A percentile compares a stretch with the other conserved stretches of the same genome.
These are phyloP conservation scores for Cutaneotrichosporon sp. DNA, from an alignment of 1,284 basidiomycete species.

Conservation along the genomic window DNA sequence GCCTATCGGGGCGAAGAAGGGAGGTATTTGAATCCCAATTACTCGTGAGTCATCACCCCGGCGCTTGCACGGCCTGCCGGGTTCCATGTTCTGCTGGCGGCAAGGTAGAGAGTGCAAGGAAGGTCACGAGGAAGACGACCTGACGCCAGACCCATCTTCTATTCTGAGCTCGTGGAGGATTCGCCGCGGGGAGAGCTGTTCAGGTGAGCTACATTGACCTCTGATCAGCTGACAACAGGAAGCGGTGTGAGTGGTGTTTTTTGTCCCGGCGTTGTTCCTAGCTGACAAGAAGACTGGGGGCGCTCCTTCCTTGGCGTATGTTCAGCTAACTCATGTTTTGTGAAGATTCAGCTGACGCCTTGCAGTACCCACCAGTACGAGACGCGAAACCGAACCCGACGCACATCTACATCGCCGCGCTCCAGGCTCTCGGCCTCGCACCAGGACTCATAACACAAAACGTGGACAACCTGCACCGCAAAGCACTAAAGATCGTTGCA, in stretches of 20 bases:
- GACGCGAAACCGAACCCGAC: conserved; percentile 77
- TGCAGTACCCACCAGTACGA: conserved; percentile 66
- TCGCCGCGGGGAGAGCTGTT: conserved; percentile 63
- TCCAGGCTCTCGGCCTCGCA: conserved; percentile 65
- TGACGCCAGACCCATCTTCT: conserved; percentile 51
- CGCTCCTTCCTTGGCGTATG: conserved; percentile 59
- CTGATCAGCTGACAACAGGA: conserved; percentile 23
- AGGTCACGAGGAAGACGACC: too few relatives aligned
- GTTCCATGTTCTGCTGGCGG: too few relatives aligned
- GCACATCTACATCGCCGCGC: conserved; percentile 75
- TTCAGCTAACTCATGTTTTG: not conserved
- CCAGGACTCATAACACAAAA: conserved; percentile 80
- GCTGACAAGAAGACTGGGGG: conserved; percentile 54
- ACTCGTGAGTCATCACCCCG: conserved; percentile 58
- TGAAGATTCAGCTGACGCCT: not conserved
- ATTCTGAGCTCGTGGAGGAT: conserved; percentile 73
- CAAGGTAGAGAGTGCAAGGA: too few relatives aligned
- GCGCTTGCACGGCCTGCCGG: too few relatives aligned
- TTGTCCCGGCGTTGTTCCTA: too few relatives aligned
- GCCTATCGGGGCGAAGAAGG: conserved; percentile 80
- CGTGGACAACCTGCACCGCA: conserved; percentile 80
- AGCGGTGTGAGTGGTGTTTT: conserved; percentile 33
- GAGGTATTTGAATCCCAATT: conserved; percentile 83
- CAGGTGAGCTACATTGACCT: conserved; percentile 52
- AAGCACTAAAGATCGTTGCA: conserved; percentile 54